Evolutionary conservation across 495 filamentous ascomycete species (phyloP).

Genomic region (Clohesyomyces aquaticus): DNA sequence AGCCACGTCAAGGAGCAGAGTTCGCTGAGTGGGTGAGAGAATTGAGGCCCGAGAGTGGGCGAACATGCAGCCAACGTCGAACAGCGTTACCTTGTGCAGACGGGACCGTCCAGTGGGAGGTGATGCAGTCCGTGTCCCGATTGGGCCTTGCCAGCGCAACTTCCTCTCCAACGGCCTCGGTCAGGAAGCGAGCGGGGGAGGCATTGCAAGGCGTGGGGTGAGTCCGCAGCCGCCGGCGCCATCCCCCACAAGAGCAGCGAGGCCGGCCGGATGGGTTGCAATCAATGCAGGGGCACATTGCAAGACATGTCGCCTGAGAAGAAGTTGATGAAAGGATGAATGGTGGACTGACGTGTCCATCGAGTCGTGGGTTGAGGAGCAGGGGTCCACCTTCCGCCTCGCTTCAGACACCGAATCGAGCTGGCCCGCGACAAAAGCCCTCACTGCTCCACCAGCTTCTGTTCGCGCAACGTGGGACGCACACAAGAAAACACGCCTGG

Average conservation of each 20-base stretch:
- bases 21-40: constrained; percentile 13
- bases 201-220: neutral
- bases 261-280: constrained; percentile 32
- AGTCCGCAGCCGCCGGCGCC: neutral
- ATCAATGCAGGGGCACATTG: constrained; percentile 28
- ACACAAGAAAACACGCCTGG: neutral
- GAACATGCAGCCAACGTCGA: constrained; percentile 7
- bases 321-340: constrained; percentile 15
- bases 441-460: neutral
- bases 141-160: constrained; percentile 2
- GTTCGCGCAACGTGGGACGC: constrained; percentile 15
- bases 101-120: neutral
- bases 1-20: constrained; percentile 29
- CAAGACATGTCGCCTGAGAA: neutral
- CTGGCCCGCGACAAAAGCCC: too few species aligned
- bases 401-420: neutral
- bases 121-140: constrained; percentile 22
- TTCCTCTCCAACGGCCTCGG: constrained; percentile 9
- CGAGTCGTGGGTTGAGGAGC: neutral
- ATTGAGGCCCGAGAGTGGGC: constrained; percentile 23
- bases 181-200: neutral
- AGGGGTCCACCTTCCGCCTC: neutral
- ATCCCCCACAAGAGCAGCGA: constrained; percentile 4
- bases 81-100: constrained; percentile 2
- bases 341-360: constrained; percentile 25